Evolutionary conservation across 2,329 filamentous ascomycete genomes (phyloP), one percentile per base, ranked within the genome.

Genomic region (Monosporascus ibericus): DNA sequence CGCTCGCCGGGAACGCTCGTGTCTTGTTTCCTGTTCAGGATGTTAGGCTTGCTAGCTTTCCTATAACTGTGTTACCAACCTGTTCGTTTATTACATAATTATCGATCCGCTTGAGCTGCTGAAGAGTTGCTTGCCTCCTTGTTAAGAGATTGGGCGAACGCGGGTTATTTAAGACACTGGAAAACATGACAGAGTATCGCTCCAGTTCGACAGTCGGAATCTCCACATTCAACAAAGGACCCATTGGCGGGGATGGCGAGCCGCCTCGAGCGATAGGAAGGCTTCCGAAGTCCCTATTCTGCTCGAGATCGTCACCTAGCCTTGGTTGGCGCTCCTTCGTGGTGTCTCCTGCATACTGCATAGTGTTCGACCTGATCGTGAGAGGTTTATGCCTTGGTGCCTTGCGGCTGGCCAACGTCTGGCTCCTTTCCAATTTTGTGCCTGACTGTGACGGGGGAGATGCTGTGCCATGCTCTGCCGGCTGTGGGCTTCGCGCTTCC

Each of bases 181-280:
- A 84, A 65, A 97, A 96, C 92, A 96, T 96, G 58, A 96, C 81
- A 61, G 91, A 96, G 61, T 96, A 97, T 48, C 92, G 78, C 66
- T 96, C 92, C 78, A 97, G 77, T 56, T 87, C 83, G 51, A 88
- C 79, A 48, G 81, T 80, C 1, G 92, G 92, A 52, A 96, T 94
- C 49, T 92, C 83, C 17, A 96, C 79, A 60, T 91, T 78, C 20
- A 96, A 73, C 6, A 86, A 68, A 2, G 60, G 57, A 11, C 57
- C 60, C n/a, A 52, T 44, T n/a, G 47, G 44, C 22, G 39, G 34
- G 48, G 49, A 30, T 44, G 48, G 50, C 48, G 30, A 25, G 17
- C 57, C 50, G 25, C 62, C 60, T 30, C 60, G 48, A n/a, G 51
- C 56, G 44, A 59, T 65, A 36, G 57, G 61, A 40, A 60, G 64